phyloP scores from a whole-genome alignment of 208 protist species.

The Strigomonas culicis region DNA sequence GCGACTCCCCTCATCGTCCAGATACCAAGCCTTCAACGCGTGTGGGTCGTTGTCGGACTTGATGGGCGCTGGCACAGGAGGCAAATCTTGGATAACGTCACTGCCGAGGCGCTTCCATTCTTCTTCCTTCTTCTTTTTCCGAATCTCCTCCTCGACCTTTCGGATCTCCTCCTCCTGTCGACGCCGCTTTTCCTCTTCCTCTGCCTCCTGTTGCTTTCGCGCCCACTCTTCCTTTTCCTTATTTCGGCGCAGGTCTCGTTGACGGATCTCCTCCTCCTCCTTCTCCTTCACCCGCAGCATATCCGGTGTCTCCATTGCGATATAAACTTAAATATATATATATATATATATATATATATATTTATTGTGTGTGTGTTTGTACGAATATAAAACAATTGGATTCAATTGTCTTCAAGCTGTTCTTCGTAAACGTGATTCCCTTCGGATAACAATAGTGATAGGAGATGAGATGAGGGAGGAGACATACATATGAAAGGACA shows the following conservation, averaged over 20 bases:
- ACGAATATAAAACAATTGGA: background rate
- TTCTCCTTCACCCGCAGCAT: conserved; percentile 53
- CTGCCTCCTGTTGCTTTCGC: conserved; percentile 51
- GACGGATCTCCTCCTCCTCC: conserved; percentile 82
- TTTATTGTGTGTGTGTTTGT: background rate
- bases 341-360: background rate
- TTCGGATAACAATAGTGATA: background rate
- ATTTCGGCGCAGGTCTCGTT: conserved; percentile 64
- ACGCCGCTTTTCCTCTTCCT: conserved; percentile 52
- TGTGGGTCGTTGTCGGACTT: conserved; percentile 41
- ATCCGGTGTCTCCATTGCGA: conserved; percentile 29
- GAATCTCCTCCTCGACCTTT: conserved; percentile 63
- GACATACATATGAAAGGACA: background rate
- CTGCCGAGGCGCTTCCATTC: conserved; percentile 82
- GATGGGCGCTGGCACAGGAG: conserved; percentile 65
- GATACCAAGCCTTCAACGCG: conserved; percentile 75
- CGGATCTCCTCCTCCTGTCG: conserved; percentile 57
- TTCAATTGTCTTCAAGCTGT: too few relatives aligned
- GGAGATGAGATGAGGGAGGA: background rate
- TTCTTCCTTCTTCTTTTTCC: conserved; percentile 58
- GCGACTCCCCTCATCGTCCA: conserved; percentile 80
- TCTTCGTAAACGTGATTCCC: too few relatives aligned
- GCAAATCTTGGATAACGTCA: conserved; percentile 77
- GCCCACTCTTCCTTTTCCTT: conserved; percentile 73
- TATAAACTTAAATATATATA: background rate